Evolutionary conservation across 257 asterid genomes (phyloP).

Genomic region (Haberlea rhodopensis): DNA sequence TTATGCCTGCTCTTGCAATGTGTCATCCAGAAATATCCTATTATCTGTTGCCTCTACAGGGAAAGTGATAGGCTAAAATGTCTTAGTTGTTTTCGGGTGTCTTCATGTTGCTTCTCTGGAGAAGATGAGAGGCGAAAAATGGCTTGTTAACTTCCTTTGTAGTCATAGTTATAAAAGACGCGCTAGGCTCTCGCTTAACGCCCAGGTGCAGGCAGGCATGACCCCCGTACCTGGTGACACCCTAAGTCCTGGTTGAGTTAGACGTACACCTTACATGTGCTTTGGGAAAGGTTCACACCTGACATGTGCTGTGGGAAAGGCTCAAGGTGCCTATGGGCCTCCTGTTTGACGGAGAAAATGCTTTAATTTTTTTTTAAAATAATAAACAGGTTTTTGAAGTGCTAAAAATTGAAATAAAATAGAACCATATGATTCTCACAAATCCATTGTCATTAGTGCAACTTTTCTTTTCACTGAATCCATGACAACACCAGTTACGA

Average conservation of each 20-base stretch:
- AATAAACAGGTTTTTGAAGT: background rate
- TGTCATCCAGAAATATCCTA: background rate
- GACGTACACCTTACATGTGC: background rate
- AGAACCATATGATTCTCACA: background rate
- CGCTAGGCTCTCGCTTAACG: too few relatives aligned
- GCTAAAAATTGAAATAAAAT: background rate
- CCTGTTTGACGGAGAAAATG: background rate
- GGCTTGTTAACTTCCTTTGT: too few relatives aligned
- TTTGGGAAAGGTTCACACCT: background rate
- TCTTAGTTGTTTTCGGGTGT: background rate
- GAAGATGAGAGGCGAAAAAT: too few relatives aligned
- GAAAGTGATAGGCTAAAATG: background rate
- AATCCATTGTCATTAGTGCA: background rate
- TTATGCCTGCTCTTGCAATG: background rate
- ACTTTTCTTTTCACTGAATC: background rate
- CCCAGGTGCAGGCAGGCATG: background rate
- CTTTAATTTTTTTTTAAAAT: background rate
- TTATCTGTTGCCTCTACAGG: background rate
- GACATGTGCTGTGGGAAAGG: background rate
- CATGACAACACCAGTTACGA: background rate
- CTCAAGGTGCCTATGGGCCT: background rate
- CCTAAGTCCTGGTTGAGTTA: background rate
- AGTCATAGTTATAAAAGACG: too few relatives aligned
- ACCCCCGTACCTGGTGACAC: background rate
- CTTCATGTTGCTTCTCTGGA: background rate